Conservation (phyloP, 73 alveolate genomes). For the Paramecium caudatum region DNA sequence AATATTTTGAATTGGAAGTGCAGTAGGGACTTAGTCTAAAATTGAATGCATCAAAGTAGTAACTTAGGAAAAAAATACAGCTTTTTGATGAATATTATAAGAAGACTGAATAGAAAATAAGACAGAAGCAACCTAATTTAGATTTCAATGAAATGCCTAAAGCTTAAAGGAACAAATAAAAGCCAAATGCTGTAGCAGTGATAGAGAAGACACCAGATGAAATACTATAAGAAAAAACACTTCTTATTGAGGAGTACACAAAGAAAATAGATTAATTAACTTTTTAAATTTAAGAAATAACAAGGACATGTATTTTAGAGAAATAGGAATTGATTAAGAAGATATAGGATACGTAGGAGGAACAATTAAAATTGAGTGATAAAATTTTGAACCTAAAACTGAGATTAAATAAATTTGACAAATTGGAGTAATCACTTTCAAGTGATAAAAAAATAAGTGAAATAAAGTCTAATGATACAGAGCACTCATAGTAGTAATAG, state of each 20-base stretch:
- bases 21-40: slow-evolving; percentile 14
- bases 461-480: background rate
- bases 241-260: slow-evolving; percentile 43
- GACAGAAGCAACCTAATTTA: slow-evolving; percentile 35
- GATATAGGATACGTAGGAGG: slow-evolving; percentile 54
- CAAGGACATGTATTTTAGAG: slow-evolving; percentile 65
- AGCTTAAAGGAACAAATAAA: slow-evolving; percentile 40
- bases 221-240: slow-evolving; percentile 31
- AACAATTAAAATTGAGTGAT: slow-evolving; percentile 39
- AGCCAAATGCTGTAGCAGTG: slow-evolving; percentile 26
- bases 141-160: slow-evolving; percentile 65
- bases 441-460: background rate
- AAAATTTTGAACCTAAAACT: slow-evolving; percentile 52
- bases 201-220: slow-evolving; percentile 50
- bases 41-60: background rate
- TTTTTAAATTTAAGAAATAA: slow-evolving; percentile 59
- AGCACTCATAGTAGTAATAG: slow-evolving; percentile 17
- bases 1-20: slow-evolving; percentile 39
- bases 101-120: slow-evolving; percentile 48
- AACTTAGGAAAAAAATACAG: slow-evolving; percentile 37
- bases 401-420: slow-evolving; percentile 43
- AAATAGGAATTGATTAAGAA: slow-evolving; percentile 54
- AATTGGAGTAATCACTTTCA: slow-evolving; percentile 4
- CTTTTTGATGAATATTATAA: slow-evolving; percentile 48
- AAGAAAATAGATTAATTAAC: slow-evolving; percentile 57